phyloP scores from a whole-genome alignment of 169 alveolate species.

The Eimeria maxima region DNA sequence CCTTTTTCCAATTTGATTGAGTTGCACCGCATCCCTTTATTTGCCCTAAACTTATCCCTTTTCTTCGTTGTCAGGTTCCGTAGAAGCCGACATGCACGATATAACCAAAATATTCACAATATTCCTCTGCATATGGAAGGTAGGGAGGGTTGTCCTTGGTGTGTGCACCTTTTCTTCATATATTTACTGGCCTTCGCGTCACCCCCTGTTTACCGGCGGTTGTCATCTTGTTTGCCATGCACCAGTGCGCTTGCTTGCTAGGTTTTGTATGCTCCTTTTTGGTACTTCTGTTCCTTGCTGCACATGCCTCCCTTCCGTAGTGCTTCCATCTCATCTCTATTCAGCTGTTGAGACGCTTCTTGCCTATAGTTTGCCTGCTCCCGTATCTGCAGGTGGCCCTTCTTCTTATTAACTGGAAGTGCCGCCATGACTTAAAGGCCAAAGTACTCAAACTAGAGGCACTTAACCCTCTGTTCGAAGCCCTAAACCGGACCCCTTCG shows the following conservation, averaged over 20 bases:
- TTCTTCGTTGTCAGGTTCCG: conserved; percentile 15
- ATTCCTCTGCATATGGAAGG: conserved; percentile 78
- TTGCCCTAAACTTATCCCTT: too few relatives aligned
- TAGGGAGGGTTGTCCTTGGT: not conserved
- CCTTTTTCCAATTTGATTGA: too few relatives aligned
- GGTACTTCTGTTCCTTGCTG: too few relatives aligned
- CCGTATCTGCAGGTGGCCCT: conserved; percentile 44
- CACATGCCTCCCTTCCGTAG: too few relatives aligned
- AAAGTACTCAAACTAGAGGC: not conserved
- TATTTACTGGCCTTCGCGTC: too few relatives aligned
- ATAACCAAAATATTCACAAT: conserved; percentile 65
- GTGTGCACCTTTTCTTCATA: not conserved
- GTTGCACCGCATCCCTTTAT: too few relatives aligned
- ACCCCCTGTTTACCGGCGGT: too few relatives aligned
- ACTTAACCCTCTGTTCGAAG: not conserved
- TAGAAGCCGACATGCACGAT: conserved; percentile 79
- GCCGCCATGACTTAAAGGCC: conserved; percentile 64
- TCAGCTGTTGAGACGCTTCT: not conserved
- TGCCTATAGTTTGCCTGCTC: not conserved
- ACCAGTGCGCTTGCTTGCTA: too few relatives aligned
- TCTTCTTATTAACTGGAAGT: conserved; percentile 66
- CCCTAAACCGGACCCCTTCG: not conserved
- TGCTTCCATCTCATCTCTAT: not conserved
- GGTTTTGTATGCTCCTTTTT: too few relatives aligned
- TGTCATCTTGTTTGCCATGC: too few relatives aligned